These are phyloP conservation scores for Filosporella fistucella DNA, from an alignment of 495 filamentous ascomycete species.

Conservation along the genomic window DNA sequence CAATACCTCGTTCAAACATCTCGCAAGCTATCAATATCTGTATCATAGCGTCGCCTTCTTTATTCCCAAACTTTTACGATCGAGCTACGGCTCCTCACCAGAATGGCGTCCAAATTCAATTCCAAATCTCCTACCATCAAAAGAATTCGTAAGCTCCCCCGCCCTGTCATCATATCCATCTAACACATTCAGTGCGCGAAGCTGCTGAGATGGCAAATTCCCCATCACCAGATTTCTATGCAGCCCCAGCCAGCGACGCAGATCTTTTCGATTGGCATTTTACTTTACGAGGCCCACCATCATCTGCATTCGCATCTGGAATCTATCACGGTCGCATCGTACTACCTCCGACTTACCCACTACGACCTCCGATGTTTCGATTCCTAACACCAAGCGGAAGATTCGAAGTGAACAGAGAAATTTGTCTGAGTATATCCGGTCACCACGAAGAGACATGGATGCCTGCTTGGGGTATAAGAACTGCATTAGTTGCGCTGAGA, in stretches of 20 bases:
- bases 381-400: constrained; percentile 89
- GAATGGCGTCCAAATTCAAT: constrained; percentile 59
- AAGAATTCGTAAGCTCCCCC: constrained; percentile 57
- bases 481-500: constrained; percentile 60
- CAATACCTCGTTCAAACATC: background rate
- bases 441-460: constrained; percentile 99
- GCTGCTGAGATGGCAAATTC: constrained; percentile 52
- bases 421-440: constrained; percentile 87
- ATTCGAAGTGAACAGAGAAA: constrained; percentile 96
- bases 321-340: constrained; percentile 96
- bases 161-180: background rate
- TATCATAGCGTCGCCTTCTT: background rate
- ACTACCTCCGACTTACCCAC: constrained; percentile 81
- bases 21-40: background rate
- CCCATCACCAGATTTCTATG: constrained; percentile 78
- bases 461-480: constrained; percentile 92
- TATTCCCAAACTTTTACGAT: background rate
- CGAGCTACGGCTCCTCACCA: too few relatives aligned
- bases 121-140: constrained; percentile 77
- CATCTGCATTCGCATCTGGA: constrained; percentile 69
- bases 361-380: constrained; percentile 87
- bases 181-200: constrained; percentile 21
- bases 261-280: constrained; percentile 99
- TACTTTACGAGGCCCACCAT: constrained; percentile 86
- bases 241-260: constrained; percentile 65